phyloP scores from a whole-genome alignment of 371 early-diverging fungal genomes.

The Mortierella sp. region DNA sequence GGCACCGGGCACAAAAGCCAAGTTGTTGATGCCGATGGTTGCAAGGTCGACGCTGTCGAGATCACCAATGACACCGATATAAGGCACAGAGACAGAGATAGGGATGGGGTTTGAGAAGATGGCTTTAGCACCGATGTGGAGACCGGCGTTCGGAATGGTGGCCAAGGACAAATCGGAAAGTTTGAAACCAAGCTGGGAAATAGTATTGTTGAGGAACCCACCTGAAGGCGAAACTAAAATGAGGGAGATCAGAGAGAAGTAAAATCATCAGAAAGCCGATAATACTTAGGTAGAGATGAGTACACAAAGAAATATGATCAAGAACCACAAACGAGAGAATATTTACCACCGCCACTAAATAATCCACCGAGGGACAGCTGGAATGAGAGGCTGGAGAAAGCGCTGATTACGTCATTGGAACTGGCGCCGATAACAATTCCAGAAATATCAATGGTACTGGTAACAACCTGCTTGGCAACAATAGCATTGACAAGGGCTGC shows the following conservation, averaged over 20 bases:
- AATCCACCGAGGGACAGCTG: slow-evolving; percentile 35
- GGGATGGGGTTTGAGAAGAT: slow-evolving; percentile 55
- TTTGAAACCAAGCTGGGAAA: slow-evolving; percentile 42
- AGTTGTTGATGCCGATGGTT: slow-evolving; percentile 36
- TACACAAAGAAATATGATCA: too few relatives aligned
- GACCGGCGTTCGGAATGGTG: slow-evolving; percentile 54
- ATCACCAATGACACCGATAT: slow-evolving; percentile 48
- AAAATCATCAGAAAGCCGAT: not conserved
- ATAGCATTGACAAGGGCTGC: slow-evolving; percentile 48
- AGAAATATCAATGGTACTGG: slow-evolving; percentile 34
- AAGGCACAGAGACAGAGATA: slow-evolving; percentile 50
- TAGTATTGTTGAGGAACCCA: slow-evolving; percentile 21
- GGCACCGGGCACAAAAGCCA: slow-evolving; percentile 38
- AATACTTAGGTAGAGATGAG: not conserved
- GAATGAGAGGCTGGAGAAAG: slow-evolving; percentile 37
- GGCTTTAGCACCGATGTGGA: slow-evolving; percentile 45
- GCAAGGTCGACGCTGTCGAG: slow-evolving; percentile 48
- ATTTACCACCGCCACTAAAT: slow-evolving; percentile 39
- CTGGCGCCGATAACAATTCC: slow-evolving; percentile 49
- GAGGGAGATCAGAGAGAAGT: not conserved
- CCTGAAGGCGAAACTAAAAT: not conserved
- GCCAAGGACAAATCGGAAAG: slow-evolving; percentile 42
- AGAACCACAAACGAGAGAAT: not conserved
- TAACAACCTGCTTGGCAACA: slow-evolving; percentile 41
- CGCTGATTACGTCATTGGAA: slow-evolving; percentile 35